Conservation (phyloP, 345 rosid genomes). For the Cardamine occulta region DNA sequence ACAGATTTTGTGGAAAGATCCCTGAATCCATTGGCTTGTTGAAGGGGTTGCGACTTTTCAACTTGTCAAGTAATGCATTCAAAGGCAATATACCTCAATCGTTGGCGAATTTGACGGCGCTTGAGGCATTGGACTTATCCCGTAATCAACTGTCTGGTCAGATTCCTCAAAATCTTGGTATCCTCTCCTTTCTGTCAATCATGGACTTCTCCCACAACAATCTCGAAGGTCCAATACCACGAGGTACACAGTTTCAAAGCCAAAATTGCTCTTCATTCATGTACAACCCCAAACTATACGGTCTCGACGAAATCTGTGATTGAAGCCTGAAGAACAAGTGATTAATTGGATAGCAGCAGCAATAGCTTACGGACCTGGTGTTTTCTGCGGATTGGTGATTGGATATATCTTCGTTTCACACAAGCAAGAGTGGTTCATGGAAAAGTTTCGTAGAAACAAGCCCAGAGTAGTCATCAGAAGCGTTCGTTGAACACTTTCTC, state of each 20-base stretch:
- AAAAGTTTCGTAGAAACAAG: not conserved
- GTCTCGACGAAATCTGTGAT: no score
- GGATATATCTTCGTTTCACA: slow-evolving; percentile 1
- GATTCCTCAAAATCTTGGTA: not conserved
- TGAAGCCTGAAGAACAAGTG: not conserved
- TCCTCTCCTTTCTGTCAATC: not conserved
- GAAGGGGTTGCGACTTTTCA: not conserved
- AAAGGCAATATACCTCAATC: slow-evolving; percentile 2
- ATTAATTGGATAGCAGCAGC: not conserved
- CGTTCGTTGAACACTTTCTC: not conserved
- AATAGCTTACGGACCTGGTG: not conserved
- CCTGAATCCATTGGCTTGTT: slow-evolving; percentile 16
- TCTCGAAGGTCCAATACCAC: not conserved
- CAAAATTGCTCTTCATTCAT: no score
- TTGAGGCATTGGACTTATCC: not conserved
- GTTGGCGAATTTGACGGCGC: slow-evolving; percentile 1
- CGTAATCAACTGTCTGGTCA: not conserved
- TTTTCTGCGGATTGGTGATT: slow-evolving; percentile 3
- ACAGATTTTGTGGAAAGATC: slow-evolving; percentile 2
- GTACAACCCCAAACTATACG: no score
- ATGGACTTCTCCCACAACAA: not conserved
- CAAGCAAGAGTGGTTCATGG: not conserved
- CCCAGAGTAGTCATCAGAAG: not conserved
- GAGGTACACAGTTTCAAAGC: no score
- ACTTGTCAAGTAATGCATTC: slow-evolving; percentile 17